Evolutionary conservation across 768 basidiomycete species (phyloP), one percentile per base, ranked within the genome.

Genomic region (Podaxis sp.): DNA sequence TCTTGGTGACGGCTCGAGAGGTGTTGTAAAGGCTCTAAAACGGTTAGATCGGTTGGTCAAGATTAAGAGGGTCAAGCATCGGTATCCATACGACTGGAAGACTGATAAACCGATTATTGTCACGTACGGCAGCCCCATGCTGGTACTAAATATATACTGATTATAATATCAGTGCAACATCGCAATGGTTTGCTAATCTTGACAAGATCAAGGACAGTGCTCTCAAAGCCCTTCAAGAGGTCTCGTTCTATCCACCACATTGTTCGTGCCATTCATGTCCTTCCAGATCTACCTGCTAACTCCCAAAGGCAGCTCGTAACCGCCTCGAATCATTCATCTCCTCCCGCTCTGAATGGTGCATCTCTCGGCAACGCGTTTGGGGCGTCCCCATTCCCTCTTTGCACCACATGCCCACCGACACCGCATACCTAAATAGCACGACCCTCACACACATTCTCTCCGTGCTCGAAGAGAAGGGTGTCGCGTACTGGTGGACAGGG

Each of bases 41-140:
- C 71, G 80, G 18, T 68, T 75, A n/a, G 77, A 75, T 1, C 83
- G 76, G 4, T 75, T 98, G 14, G 69, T 92, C 44, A 87, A 84
- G 65, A 75, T 90, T 55, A 80, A 91, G 70, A 79, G 79, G 64
- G 82, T 92, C 66, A 87, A 84, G 66, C 96, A 98, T 73, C 84
- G 87, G 52, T 99, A 97, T 68, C 95, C 96, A 0, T 95, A 95
- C 69, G 96, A 99, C 67, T 98, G 95, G 95, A 90, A 92, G 73
- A 96, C 96, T 4, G 86, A 94, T 64, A 78, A 93, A 67, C 95
- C 96, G 0, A 87, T 98, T 68, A 95, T 98, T 66, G 83, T 93
- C 63, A 88, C 89, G 92, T 95, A 68, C 63, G 87, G 72, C 16
- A 23, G 25, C 13, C 28, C 51, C 40, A 51, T 10, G 32, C 16